Evolutionary conservation across 2,329 filamentous ascomycete species (phyloP).

Genomic region (Fusarium scirpi): DNA sequence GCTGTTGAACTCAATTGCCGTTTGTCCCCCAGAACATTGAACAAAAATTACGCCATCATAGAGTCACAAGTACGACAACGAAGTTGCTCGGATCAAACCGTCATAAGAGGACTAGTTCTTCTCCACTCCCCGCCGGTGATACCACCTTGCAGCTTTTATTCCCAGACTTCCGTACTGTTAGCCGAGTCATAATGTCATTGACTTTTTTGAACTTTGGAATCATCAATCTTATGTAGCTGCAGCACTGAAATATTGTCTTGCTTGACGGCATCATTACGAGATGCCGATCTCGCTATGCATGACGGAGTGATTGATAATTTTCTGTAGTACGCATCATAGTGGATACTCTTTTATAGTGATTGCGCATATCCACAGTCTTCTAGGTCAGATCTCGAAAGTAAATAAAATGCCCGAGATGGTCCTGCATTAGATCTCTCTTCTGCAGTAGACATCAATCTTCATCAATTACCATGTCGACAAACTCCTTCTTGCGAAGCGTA

Average conservation of each 20-base stretch:
- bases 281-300: background rate
- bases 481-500: slow-evolving; percentile 5
- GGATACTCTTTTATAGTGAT: background rate
- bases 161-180: too few species aligned
- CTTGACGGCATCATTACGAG: slow-evolving; percentile 24
- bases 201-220: slow-evolving; percentile 4
- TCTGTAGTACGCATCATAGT: slow-evolving; percentile 30
- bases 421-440: background rate
- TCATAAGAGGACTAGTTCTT: background rate
- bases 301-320: background rate
- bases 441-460: background rate
- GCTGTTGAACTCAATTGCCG: background rate
- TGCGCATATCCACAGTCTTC: background rate
- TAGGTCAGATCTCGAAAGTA: background rate
- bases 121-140: slow-evolving; percentile 16
- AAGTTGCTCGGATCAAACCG: background rate
- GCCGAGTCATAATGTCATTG: slow-evolving; percentile 26
- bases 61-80: slow-evolving; percentile 22
- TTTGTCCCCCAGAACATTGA: background rate
- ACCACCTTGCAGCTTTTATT: background rate
- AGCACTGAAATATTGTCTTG: background rate
- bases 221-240: too few species aligned
- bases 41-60: slow-evolving; percentile 30
- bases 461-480: slow-evolving; percentile 19
- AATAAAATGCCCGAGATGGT: slow-evolving; percentile 5